Base-by-base conservation (phyloP, 1,284 basidiomycete species). In the Microbotryum lychnidis-dioicae region DNA sequence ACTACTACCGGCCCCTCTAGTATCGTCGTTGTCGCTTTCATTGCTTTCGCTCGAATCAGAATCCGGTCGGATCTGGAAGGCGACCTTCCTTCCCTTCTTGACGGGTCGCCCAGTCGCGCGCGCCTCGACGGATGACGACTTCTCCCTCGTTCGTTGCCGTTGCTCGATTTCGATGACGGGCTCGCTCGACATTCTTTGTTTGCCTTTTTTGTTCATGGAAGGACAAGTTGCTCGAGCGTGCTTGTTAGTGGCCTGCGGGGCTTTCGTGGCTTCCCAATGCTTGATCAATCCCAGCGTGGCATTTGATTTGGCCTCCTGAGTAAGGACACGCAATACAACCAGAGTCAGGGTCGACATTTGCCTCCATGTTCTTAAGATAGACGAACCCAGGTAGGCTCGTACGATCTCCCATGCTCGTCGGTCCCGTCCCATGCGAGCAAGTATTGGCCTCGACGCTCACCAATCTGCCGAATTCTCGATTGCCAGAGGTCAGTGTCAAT, bases 251-350 rank as follows among this genome's bases (percentile, higher is more conserved):
- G 48, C n/a, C 49, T 50, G 25, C 12, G 42, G 23, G 8, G 51
- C 20, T n/a, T 53, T 56, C 31, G 21, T 21, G 6, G 27, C 51
- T 20, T 31, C 25, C 62, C 62, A 67, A 6, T 37, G 49, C 2
- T 23, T n/a, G 8, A 60, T n/a, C 31, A 67, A 52, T 3, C 31
- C 37, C 1, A 29, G 37, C 25, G 58, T 62, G 20, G 61, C 66
- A 44, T 67, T 58, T 10, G 27, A 16, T 50, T 67, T 67, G 25
- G 66, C 58, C 37, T 67, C 66, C 66, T 67, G 58, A 48, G 5
- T 44, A 8, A 8, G 14, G 37, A 42, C 16, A 18, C 12, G 16
- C 4, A 4, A 18, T 42, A 25, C 16, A n/a, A 29, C 20, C 14
- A 20, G 18, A 27, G 27, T 45, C 21, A 44, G 50, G 4, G 1